A percentile compares a stretch with the other conserved stretches of the same genome.
Evolutionary conservation across 1,139 yeast species (phyloP).

Genomic region (Kazachstania sp.): DNA sequence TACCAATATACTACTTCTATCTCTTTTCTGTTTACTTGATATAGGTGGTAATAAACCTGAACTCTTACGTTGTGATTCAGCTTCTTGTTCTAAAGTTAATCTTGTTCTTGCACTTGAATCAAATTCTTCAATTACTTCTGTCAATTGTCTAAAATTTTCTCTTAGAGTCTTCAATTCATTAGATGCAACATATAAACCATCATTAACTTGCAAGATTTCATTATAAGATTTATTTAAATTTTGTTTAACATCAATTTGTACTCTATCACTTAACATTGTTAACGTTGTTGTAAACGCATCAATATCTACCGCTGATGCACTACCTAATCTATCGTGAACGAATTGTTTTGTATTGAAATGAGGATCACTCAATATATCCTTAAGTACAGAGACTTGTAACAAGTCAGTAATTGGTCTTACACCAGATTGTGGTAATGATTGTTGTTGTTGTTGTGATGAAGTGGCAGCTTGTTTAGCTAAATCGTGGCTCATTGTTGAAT

Average conservation of each 20-base stretch:
- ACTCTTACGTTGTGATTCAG: not conserved
- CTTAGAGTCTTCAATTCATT: constrained; percentile 57
- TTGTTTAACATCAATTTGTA: constrained; percentile 56
- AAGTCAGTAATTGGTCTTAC: constrained; percentile 6
- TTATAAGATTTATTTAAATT: constrained; percentile 65
- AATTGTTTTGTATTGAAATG: constrained; percentile 43
- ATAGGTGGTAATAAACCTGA: constrained; percentile 14
- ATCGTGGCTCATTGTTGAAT: not conserved
- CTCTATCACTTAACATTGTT: constrained; percentile 42
- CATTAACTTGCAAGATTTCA: constrained; percentile 60
- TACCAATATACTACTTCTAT: constrained; percentile 62
- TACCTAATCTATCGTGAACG: constrained; percentile 46
- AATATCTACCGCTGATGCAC: constrained; percentile 66
- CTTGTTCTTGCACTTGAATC: constrained; percentile 59
- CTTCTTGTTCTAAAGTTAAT: constrained; percentile 34
- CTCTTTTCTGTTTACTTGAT: constrained; percentile 32
- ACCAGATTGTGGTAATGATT: not conserved
- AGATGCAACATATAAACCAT: constrained; percentile 55
- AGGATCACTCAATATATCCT: constrained; percentile 29
- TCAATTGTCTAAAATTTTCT: constrained; percentile 50
- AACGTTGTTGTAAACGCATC: constrained; percentile 61
- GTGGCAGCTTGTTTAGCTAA: not conserved
- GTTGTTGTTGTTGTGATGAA: not conserved
- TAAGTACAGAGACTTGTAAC: constrained; percentile 18
- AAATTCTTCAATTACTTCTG: constrained; percentile 57